Evolutionary conservation across 768 basidiomycete genomes (phyloP), one percentile per base, ranked within the genome.

Genomic region (Lyophyllum shimeji): DNA sequence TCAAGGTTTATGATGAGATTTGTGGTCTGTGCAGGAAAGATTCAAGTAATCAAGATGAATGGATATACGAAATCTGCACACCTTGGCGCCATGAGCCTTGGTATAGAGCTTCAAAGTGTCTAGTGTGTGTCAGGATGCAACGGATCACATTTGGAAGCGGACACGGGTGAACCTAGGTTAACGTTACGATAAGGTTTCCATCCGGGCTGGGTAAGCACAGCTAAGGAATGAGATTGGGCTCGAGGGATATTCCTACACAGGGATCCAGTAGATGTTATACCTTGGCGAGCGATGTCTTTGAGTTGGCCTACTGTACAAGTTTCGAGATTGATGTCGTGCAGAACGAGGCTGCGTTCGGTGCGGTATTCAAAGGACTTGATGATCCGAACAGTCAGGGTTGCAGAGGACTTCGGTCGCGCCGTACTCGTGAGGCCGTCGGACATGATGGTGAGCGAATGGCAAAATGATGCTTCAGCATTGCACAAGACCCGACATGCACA

Each of bases 1-100:
- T 97, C 94, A 55, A 98, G 81, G 71, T 99, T 99, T 67, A 99
- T 98, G 71, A 99, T 98, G 25, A 99, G 79, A 74, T 99, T 98
- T 29, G 90, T 90, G 1, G 95, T 96, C 96, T 98, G 64, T 15
- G 33, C 39, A 48, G 55, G 34, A 53, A 9, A 2, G 7, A 7
- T 24, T 24, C 37, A 23, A 21, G 48, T 45, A 43, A 53, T 52
- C 39, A 31, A 15, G 46, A 40, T 37, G 21, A 27, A 31, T 13
- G 34, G 34, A 45, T 33, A 37, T 12, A 13, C 34, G 15, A n/a
- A 52, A 29, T 29, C 29, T 29, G 58, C 71, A 18, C 50, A 90
- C 96, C 83, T 99, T 99, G 52, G 93, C 82, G 11, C 95, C 95
- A 66, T 98, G 96, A 1, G 96, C 97, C 67, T 86, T 87, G 3